Percentiles rank a stretch among this genome's conserved stretches.
phyloP scores from a whole-genome alignment of 225 moss, liverwort and hornwort species.

The Polytrichum commune region DNA sequence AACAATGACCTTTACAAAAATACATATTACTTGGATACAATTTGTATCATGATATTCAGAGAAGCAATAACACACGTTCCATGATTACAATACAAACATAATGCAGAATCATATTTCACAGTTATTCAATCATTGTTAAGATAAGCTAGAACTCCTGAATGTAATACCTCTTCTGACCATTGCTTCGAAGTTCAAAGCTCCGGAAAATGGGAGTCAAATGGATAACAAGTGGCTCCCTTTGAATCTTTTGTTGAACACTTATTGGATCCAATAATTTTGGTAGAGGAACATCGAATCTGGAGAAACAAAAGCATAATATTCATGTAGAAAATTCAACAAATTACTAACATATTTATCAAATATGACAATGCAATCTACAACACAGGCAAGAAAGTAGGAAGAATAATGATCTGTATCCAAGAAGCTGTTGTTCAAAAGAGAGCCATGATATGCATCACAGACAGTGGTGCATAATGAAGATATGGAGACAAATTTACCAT shows the following conservation, averaged over 20 bases:
- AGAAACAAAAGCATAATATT: constrained; percentile 7
- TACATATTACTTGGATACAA: no score
- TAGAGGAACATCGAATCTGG: constrained; percentile 86
- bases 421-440: background rate
- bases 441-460: background rate
- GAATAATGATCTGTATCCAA: background rate
- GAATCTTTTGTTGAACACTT: constrained; percentile 20
- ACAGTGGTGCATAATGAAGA: background rate
- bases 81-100: no score
- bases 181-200: constrained; percentile 71
- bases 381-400: no score
- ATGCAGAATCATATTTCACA: no score
- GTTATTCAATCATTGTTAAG: no score
- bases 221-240: constrained; percentile 30
- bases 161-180: constrained; percentile 80
- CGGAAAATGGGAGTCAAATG: constrained; percentile 64
- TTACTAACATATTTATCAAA: no score
- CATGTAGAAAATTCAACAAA: no score
- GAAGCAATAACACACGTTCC: no score
- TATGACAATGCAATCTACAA: no score
- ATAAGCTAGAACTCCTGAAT: no score
- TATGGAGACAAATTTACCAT: background rate
- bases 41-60: no score
- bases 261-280: constrained; percentile 55
- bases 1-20: no score